A percentile compares a stretch with the other conserved stretches of the same genome.
Conservation (phyloP, 1,284 basidiomycete species). For the Ustilago bromivora region DNA sequence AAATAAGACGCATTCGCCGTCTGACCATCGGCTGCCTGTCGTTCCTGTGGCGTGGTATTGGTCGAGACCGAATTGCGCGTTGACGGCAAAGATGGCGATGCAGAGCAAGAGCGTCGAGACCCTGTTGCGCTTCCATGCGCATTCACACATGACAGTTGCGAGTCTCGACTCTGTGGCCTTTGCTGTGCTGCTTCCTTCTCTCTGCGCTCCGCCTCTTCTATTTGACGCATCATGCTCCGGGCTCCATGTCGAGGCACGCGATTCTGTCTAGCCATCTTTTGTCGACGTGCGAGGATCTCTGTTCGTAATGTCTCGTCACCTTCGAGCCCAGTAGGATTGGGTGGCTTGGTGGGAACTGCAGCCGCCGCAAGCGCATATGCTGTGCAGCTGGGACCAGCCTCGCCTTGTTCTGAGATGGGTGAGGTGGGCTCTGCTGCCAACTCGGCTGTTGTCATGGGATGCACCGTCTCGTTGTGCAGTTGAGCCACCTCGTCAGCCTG, state of each 20-base stretch:
- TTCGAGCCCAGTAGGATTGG: conserved; percentile 24
- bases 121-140: background rate
- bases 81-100: conserved; percentile 22
- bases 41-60: conserved; percentile 19
- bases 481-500: conserved; percentile 48
- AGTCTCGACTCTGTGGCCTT: conserved; percentile 23
- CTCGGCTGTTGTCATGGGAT: conserved; percentile 36
- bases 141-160: background rate
- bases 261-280: conserved; percentile 30
- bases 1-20: conserved; percentile 25
- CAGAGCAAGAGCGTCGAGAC: conserved; percentile 32
- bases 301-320: conserved; percentile 36
- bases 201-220: conserved; percentile 44
- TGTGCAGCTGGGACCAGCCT: background rate
- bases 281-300: conserved; percentile 35
- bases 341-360: conserved; percentile 1
- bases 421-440: conserved; percentile 31
- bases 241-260: conserved; percentile 37
- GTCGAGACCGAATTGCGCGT: conserved; percentile 26
- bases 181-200: conserved; percentile 29
- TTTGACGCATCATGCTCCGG: conserved; percentile 49
- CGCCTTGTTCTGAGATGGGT: conserved; percentile 15
- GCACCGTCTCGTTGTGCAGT: conserved; percentile 35
- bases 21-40: background rate
- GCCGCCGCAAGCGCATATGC: background rate